Base-by-base conservation (phyloP, 257 asterid genomes). In the Plantago ovata region DNA sequence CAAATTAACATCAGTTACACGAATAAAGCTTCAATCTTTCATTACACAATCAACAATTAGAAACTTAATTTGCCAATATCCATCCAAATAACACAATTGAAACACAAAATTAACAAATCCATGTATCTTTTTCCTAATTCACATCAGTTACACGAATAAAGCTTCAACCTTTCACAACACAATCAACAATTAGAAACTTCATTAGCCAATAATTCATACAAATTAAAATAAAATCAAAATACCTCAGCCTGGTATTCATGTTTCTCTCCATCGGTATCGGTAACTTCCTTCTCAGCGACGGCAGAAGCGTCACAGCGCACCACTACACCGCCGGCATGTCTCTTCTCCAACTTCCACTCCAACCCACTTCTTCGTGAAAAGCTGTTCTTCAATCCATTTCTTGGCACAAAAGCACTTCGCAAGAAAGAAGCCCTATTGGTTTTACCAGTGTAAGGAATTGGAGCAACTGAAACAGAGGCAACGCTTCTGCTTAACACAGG, bases 171-270 rank as follows among this genome's bases (percentile, higher is more conserved):
- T 42, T 47, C 33, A 49, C 23, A 13, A 67, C 54, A 53, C 40
- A 46, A 53, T 18, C 13, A 22, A 15, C 18, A 60, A 14, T 32
- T 43, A 47, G 5, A 32, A 21, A 38, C 36, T 8, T 28, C 36
- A 28, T 3, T 28, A 3, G 36, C 1, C 0, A 6, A 28, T 28
- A 40, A 28, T 28, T 6, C 4, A 28, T 28, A n/a, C 19, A 56
- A 47, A 38, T 14, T 32, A 23, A 48, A 49, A 42, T 58, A 13
- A 58, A 66, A 12, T n/a, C n/a, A n/a, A 62, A 65, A 36, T 57
- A 93, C 98, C 98, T 93, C 98, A 68, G 98, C 98, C 65, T 88
- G 98, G 68, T 88, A 93, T 70, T 86, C 95, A 60, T 58, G 79
- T 1, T 83, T 85, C 68, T 93, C 98, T 16, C 81, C 95, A 36